Conservation (phyloP, 2,329 filamentous ascomycete species). For the Aspergillus sp. region DNA sequence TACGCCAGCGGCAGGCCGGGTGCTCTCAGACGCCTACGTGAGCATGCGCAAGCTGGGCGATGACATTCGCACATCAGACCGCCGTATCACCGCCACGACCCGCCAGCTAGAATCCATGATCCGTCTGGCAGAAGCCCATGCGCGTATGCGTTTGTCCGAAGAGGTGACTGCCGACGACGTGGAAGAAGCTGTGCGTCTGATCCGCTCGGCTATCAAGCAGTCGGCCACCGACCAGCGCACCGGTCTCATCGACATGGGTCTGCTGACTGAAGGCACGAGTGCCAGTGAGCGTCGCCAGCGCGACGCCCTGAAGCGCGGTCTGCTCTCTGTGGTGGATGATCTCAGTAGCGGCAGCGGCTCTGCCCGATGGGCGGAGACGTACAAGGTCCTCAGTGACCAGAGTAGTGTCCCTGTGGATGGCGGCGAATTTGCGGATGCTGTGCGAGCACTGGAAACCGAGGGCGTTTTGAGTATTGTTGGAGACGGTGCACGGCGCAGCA, state of each 20-base stretch:
- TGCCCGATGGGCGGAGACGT: conserved; percentile 73
- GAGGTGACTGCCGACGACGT: conserved; percentile 78
- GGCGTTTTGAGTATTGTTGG: conserved; percentile 73
- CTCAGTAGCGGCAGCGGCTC: conserved; percentile 61
- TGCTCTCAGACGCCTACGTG: conserved; percentile 81
- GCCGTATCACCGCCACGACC: conserved; percentile 95
- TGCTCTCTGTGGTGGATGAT: conserved; percentile 71
- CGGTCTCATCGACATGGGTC: conserved; percentile 91
- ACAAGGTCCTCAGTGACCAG: conserved; percentile 64
- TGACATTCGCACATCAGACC: conserved; percentile 78
- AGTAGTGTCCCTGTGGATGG: conserved; percentile 64
- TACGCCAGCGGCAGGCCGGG: conserved; percentile 69
- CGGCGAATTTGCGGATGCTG: conserved; percentile 73
- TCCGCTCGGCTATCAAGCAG: conserved; percentile 90
- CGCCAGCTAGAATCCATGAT: conserved; percentile 98
- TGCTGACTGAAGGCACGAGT: conserved; percentile 90
- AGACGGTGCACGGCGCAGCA: conserved; percentile 73
- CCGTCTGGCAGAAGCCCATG: conserved; percentile 88
- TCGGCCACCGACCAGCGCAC: conserved; percentile 88
- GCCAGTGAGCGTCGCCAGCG: conserved; percentile 76
- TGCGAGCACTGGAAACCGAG: conserved; percentile 76
- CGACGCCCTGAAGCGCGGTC: conserved; percentile 74
- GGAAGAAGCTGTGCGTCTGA: conserved; percentile 81
- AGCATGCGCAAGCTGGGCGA: conserved; percentile 91
- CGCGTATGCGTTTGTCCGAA: conserved; percentile 83